Base-by-base conservation (phyloP, 768 basidiomycete genomes). In the Suillus decipiens region DNA sequence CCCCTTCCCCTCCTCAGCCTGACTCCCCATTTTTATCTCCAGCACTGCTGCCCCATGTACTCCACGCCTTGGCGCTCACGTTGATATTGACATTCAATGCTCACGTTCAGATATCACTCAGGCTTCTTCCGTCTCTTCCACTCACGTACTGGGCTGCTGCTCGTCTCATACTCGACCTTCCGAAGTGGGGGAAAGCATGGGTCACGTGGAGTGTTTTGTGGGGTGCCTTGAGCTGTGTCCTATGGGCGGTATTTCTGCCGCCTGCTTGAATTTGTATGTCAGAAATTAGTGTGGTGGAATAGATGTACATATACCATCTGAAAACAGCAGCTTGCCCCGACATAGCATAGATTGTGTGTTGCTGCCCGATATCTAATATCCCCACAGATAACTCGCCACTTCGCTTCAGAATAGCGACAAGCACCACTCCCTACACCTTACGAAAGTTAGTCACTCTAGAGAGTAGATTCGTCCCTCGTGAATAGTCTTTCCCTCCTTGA, bases 191-290 rank as follows among this genome's bases (percentile, higher is more conserved):
- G 3, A 80, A 69, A 48, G 73, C 73, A 50, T 98, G 95, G 92
- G 77, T 95, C 3, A 71, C 75, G 12, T 99, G 95, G 92, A 87
- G 85, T 61, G 71, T 90, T 1, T 65, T 89, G 0, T 99, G 96
- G 95, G 88, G 90, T 4, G 74, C 80, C 2, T 69, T 88, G 19
- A 87, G 87, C 12, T 73, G 89, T 22, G 81, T 93, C 5, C 78
- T 96, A 0, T 99, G 95, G 95, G 83, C 81, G 1, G 83, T 85
- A 2, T 96, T 95, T 71, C 81, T 96, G 36, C 96, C 96, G 0
- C 96, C 96, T n/a, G 96, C 96, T 0, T 96, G 77, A 77, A 37
- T 17, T 24, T 48, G 47, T 48, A 48, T 48, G 22, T 48, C 1
- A 24, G 2, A 48, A 3, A 48, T 48, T 48, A 2, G 22, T 28